Percentiles rank a stretch among this genome's conserved stretches.
phyloP scores from a whole-genome alignment of 768 basidiomycete species.

The Rossbeevera mucosa region DNA sequence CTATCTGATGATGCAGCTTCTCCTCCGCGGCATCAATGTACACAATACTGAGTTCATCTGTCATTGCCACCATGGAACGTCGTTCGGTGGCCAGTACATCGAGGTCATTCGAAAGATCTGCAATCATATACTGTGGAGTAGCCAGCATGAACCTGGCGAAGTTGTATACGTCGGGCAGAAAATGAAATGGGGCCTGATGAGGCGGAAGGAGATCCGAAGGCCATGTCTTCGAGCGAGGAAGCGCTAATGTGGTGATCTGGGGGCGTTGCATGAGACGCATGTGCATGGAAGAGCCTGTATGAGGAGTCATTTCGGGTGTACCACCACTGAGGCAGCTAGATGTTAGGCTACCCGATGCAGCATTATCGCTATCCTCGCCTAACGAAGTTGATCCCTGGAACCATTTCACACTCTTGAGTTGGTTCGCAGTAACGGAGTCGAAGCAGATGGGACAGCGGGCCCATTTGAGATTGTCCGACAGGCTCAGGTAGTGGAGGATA shows the following conservation, averaged over 20 bases:
- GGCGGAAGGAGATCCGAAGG: slow-evolving; percentile 89
- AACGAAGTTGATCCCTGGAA: slow-evolving; percentile 48
- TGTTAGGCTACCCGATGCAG: slow-evolving; percentile 38
- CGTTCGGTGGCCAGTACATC: slow-evolving; percentile 70
- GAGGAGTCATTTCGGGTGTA: slow-evolving; percentile 38
- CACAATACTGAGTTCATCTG: slow-evolving; percentile 70
- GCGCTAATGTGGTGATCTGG: slow-evolving; percentile 89
- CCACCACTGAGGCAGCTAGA: slow-evolving; percentile 39
- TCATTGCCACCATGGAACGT: slow-evolving; percentile 54
- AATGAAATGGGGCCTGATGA: slow-evolving; percentile 93
- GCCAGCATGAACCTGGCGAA: slow-evolving; percentile 97
- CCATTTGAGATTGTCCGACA: slow-evolving; percentile 79
- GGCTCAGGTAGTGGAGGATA: slow-evolving; percentile 84
- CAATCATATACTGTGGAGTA: slow-evolving; percentile 76
- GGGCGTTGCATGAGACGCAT: slow-evolving; percentile 93
- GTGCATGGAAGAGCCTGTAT: slow-evolving; percentile 56
- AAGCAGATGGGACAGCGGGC: slow-evolving; percentile 94
- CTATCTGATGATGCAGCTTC: slow-evolving; percentile 76
- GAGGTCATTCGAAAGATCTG: slow-evolving; percentile 69
- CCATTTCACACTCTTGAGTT: slow-evolving; percentile 93
- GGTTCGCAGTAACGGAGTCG: slow-evolving; percentile 84
- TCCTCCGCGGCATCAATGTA: slow-evolving; percentile 79
- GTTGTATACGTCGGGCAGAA: slow-evolving; percentile 83
- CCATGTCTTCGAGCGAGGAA: slow-evolving; percentile 90
- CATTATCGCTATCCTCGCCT: slow-evolving; percentile 28